Evolutionary conservation across 1,284 basidiomycete species (phyloP).

Genomic region (Microstroma glucosiphilum): DNA sequence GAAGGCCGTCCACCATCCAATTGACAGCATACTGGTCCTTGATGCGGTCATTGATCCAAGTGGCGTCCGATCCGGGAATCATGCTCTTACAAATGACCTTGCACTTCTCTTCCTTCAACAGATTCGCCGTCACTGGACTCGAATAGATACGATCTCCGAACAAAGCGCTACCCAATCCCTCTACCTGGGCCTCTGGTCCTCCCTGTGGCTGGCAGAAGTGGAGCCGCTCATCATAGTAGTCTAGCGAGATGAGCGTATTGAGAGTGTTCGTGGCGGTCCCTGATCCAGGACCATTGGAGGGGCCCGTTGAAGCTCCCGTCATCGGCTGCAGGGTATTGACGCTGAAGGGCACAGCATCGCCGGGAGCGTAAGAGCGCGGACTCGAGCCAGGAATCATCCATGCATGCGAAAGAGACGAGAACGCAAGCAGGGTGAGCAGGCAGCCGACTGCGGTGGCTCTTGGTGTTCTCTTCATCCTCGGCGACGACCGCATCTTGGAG

Average conservation of each 20-base stretch:
- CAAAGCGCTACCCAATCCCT: slow-evolving; percentile 83
- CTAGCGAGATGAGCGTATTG: slow-evolving; percentile 51
- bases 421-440: background rate
- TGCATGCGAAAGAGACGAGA: slow-evolving; percentile 11
- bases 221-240: slow-evolving; percentile 79
- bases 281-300: slow-evolving; percentile 6
- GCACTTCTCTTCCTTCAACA: slow-evolving; percentile 69
- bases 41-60: slow-evolving; percentile 86
- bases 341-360: slow-evolving; percentile 49
- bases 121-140: slow-evolving; percentile 75
- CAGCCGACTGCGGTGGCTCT: too few relatives aligned
- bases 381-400: slow-evolving; percentile 52
- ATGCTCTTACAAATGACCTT: slow-evolving; percentile 65
- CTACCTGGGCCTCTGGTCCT: slow-evolving; percentile 72
- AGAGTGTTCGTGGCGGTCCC: slow-evolving; percentile 13
- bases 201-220: slow-evolving; percentile 77
- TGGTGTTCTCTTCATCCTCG: too few relatives aligned
- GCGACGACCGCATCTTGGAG: too few relatives aligned
- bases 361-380: slow-evolving; percentile 47
- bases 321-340: slow-evolving; percentile 50
- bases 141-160: slow-evolving; percentile 94
- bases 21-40: slow-evolving; percentile 88
- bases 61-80: slow-evolving; percentile 67
- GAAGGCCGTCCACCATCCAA: slow-evolving; percentile 89
- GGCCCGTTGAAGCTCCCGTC: slow-evolving; percentile 32